These are phyloP conservation scores for Pestalotiopsis sp. DNA, from an alignment of 2,329 filamentous ascomycete genomes.

Conservation along the genomic window DNA sequence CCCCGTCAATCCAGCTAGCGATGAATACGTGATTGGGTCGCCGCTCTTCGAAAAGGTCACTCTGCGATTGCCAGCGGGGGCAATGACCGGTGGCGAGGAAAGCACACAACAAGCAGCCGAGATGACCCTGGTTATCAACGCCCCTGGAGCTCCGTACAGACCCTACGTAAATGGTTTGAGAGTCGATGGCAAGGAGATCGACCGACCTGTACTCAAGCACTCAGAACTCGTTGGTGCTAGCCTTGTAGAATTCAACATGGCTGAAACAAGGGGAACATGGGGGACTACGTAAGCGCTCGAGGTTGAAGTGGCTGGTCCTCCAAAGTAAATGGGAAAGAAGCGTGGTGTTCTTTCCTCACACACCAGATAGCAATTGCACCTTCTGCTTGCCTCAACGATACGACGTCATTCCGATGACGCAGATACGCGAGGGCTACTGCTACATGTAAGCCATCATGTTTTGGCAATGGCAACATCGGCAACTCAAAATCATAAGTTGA, in stretches of 20 bases:
- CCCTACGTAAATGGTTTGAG: constrained; percentile 42
- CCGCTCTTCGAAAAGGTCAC: constrained; percentile 48
- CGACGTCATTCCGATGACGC: too few species aligned
- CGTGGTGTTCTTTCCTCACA: too few species aligned
- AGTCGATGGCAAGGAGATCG: constrained; percentile 39
- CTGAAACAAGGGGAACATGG: constrained; percentile 34
- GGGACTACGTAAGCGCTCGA: constrained; percentile 2
- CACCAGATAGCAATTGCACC: too few species aligned
- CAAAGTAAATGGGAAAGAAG: too few species aligned
- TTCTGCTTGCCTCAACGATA: too few species aligned
- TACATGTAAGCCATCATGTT: too few species aligned
- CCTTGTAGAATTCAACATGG: constrained; percentile 48
- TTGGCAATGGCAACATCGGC: too few species aligned
- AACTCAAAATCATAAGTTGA: too few species aligned
- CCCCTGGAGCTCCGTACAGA: constrained; percentile 40
- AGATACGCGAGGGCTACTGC: too few species aligned
- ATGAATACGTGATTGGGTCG: constrained; percentile 46
- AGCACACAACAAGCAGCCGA: constrained; percentile 12
- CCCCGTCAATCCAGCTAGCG: constrained; percentile 45
- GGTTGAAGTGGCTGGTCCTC: too few species aligned
- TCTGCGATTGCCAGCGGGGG: constrained; percentile 37
- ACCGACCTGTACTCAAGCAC: constrained; percentile 40
- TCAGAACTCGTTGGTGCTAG: constrained; percentile 39
- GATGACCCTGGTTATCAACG: constrained; percentile 40
- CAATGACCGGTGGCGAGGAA: constrained; percentile 24